Evolutionary conservation across 1,139 yeast genomes (phyloP), one percentile per base, ranked within the genome.

Genomic region (Suhomyces yuchorum): DNA sequence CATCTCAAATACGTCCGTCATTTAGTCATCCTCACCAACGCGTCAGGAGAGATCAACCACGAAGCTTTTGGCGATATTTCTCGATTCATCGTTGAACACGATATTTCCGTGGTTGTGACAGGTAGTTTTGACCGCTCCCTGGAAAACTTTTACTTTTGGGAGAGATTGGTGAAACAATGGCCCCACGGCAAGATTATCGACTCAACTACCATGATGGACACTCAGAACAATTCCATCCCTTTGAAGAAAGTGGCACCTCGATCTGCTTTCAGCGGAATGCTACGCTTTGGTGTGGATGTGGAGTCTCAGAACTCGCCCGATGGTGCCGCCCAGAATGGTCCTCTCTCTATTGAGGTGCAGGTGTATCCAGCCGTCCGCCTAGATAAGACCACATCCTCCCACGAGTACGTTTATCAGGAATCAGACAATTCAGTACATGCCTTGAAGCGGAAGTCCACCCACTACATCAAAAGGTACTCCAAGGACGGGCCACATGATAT

Each of bases 361-460:
- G 83, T 86, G 0, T 87, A 70, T 56, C 88, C 93, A 0, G 85
- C 86, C 4, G 77, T 80, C 0, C 80, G 82, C 51, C 57, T 65
- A 1, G 85, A 83, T 4, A 59, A 66, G 11, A 45, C 60, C 8
- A 59, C 64, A 11, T 54, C 57, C 12, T 64, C 69, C n/a, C 74
- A 70, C 48, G 71, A 70, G 39, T 75, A 66, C 48, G 51, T 63
- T 2, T 52, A 63, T 4, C 60, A 59, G 19, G 46, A 50, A 4
- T 48, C 45, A 1, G 47, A 45, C 19, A 35, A 50, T 8, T 36
- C 40, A 3, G 46, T 40, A 2, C 48, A 47, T 2, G 56, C 53
- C 26, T 54, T 68, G 7, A 60, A 61, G 40, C 48, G 63, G 35
- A 50, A 57, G n/a, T 58, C 66, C 2, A 53, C 59, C 19, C 60